Conservation (phyloP, 371 early-diverging fungal species). For the Capillidium rhysosporum region DNA sequence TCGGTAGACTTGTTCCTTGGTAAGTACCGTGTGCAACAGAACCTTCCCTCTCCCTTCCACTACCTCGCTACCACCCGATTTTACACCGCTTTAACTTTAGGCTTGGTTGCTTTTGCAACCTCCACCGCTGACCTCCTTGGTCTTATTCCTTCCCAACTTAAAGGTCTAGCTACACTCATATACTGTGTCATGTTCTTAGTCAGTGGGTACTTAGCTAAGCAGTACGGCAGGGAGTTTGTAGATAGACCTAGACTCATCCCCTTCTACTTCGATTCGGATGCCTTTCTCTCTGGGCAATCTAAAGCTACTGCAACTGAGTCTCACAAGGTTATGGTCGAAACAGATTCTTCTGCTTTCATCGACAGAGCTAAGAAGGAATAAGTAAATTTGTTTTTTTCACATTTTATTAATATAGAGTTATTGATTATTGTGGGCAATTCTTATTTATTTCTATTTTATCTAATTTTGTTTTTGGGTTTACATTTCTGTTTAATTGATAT, state of each 20-base stretch:
- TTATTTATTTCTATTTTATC: no score
- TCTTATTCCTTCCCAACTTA: not conserved
- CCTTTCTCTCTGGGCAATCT: not conserved
- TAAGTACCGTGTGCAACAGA: not conserved
- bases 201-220: not conserved
- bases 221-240: not conserved
- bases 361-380: no score
- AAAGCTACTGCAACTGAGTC: not conserved
- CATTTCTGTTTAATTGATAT: no score
- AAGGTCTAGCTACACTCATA: not conserved
- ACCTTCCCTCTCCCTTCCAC: conserved; percentile 1
- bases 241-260: not conserved
- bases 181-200: not conserved
- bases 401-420: no score
- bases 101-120: not conserved
- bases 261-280: not conserved
- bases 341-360: no score
- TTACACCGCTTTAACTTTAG: not conserved
- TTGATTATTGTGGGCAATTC: no score
- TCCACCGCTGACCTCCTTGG: conserved; percentile 1
- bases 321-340: no score
- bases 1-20: not conserved
- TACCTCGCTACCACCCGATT: not conserved
- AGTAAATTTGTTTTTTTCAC: no score
- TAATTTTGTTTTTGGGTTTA: no score